Percentiles rank a stretch among this genome's conserved stretches.
phyloP scores from a whole-genome alignment of 495 filamentous ascomycete species.

The Penicillium manginii region DNA sequence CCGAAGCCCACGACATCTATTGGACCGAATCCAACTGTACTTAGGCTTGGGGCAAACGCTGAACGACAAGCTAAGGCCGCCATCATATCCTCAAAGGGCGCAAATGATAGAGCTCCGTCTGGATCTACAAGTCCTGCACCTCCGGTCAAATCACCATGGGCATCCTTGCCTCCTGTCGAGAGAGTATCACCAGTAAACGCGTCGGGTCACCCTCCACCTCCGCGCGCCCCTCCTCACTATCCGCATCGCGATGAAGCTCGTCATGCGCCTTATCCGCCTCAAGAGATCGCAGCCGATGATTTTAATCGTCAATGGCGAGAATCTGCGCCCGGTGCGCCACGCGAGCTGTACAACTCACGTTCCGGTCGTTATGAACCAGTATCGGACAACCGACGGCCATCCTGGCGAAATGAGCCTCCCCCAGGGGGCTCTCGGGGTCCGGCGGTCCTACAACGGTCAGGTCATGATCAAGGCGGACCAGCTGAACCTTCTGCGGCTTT shows the following conservation, averaged over 20 bases:
- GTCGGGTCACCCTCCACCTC: constrained; percentile 41
- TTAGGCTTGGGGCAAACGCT: constrained; percentile 54
- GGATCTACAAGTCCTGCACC: constrained; percentile 80
- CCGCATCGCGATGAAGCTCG: constrained; percentile 34
- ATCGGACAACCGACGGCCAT: constrained; percentile 68
- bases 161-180: constrained; percentile 79
- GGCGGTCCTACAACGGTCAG: constrained; percentile 76
- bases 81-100: constrained; percentile 66
- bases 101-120: constrained; percentile 73
- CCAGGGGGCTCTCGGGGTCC: constrained; percentile 74
- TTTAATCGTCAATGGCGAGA: constrained; percentile 90
- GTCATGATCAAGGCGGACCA: constrained; percentile 60
- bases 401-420: constrained; percentile 66
- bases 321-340: constrained; percentile 59
- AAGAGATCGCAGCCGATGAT: constrained; percentile 92
- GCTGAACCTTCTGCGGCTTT: constrained; percentile 93
- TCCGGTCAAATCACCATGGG: constrained; percentile 90
- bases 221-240: constrained; percentile 35
- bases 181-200: constrained; percentile 69
- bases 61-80: constrained; percentile 55
- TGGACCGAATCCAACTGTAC: constrained; percentile 58
- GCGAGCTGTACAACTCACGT: constrained; percentile 91
- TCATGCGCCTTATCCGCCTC: constrained; percentile 52
- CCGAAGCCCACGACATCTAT: constrained; percentile 53
- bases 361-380: constrained; percentile 95